Evolutionary conservation across 108 stramenopile genomes (phyloP), one percentile per base, ranked within the genome.

Genomic region (Skeletonema marinoi): DNA sequence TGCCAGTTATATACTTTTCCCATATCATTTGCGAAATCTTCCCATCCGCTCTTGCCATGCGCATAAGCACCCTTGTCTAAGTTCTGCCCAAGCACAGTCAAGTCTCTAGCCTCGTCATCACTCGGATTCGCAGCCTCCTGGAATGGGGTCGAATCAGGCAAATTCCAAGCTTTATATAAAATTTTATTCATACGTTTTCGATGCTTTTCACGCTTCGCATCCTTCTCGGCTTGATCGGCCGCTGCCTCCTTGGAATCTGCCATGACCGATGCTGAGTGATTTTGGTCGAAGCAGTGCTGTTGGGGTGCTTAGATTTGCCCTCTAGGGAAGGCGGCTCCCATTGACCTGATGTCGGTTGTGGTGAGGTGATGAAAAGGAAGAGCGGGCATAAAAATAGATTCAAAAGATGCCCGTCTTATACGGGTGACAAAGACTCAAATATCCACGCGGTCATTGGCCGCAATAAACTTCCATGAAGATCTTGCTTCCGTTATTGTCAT

Each of bases 1-100:
- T 90, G 88, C 59, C 85, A 74, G 78, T 90, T 90, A 77, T 95
- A 95, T 16, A 95, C 90, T 46, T 86, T 81, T 36, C 94, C 94
- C 63, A 95, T 71, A 83, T 95, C 94, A 61, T 64, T 79, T 38
- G 90, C 90, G 83, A 92, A 95, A 54, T 84, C 68, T 74, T 92
- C 91, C 94, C 94, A 95, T 38, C 90, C 92, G 71, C 83, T 85
- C 17, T 85, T 68, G 14, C 93, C 91, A 62, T 85, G 78, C 58
- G 81, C 71, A 68, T 95, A 95, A 3, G 41, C 73, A 13, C 83
- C 86, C 51, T 82, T 77, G 70, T 95, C 94, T 12, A 95, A 36
- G 66, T 91, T 90, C 64, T 89, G 78, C 58, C 94, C 94, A 10
- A 95, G 61, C 12, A 75, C 59, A 25, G 87, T 75, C 62, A 95